These are phyloP conservation scores for Stellera chamaejasme DNA, from an alignment of 345 rosid genomes.

Conservation along the genomic window DNA sequence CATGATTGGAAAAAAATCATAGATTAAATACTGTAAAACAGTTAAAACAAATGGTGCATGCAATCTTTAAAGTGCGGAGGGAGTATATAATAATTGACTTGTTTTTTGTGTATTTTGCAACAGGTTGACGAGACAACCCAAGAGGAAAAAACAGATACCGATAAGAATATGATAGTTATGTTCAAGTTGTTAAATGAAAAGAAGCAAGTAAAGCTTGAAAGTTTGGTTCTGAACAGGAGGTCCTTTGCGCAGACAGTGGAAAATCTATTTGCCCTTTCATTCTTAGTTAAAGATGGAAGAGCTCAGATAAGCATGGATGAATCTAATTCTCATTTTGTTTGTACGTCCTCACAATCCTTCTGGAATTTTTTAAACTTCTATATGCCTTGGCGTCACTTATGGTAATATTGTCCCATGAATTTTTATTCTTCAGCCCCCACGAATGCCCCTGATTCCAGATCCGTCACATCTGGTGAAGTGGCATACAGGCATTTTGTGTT, in stretches of 20 bases:
- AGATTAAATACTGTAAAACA: too few species aligned
- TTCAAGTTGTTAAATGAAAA: constrained; percentile 53
- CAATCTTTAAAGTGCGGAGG: too few species aligned
- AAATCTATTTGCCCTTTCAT: constrained; percentile 83
- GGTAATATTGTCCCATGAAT: neutral
- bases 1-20: too few species aligned
- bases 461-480: constrained; percentile 53
- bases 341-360: constrained; percentile 32
- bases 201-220: constrained; percentile 58
- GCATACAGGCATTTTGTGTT: constrained; percentile 73
- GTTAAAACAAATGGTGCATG: too few species aligned
- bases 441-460: constrained; percentile 65
- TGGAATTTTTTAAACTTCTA: neutral
- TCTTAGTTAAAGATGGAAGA: constrained; percentile 87
- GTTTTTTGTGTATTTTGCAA: constrained; percentile 1
- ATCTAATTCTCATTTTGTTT: constrained; percentile 58
- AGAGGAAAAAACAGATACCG: constrained; percentile 81
- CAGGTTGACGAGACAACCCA: constrained; percentile 50
- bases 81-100: neutral
- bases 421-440: constrained; percentile 47
- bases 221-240: constrained; percentile 55
- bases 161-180: constrained; percentile 68
- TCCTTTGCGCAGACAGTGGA: constrained; percentile 92
- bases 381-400: neutral
- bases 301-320: constrained; percentile 48